phyloP scores from a whole-genome alignment of 768 basidiomycete genomes.

The Xerocomus potaroensis region DNA sequence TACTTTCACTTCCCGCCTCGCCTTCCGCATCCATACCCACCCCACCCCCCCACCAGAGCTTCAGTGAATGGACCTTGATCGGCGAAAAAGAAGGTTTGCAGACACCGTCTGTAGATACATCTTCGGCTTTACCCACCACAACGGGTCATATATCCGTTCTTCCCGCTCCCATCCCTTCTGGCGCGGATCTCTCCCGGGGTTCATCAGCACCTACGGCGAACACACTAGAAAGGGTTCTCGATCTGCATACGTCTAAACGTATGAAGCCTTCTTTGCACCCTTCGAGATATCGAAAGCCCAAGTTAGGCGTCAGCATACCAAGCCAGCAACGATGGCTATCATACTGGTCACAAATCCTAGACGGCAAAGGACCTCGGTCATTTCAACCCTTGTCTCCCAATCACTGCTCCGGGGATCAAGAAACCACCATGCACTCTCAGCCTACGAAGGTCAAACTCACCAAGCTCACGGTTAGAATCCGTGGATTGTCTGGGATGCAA shows the following conservation, averaged over 20 bases:
- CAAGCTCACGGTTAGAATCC: constrained; percentile 56
- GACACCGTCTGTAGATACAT: constrained; percentile 4
- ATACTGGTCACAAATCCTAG: constrained; percentile 71
- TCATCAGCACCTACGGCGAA: constrained; percentile 24
- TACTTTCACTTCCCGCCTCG: constrained; percentile 54
- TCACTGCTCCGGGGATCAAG: constrained; percentile 6
- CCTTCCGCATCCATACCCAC: constrained; percentile 37
- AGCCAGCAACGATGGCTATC: constrained; percentile 75
- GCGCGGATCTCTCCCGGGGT: constrained; percentile 8
- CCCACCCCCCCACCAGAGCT: constrained; percentile 11
- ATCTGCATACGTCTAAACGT: constrained; percentile 63
- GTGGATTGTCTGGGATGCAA: constrained; percentile 48
- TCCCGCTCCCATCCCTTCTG: background rate
- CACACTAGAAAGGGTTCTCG: constrained; percentile 53
- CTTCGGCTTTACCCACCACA: background rate
- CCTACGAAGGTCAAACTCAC: constrained; percentile 51
- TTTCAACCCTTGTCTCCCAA: constrained; percentile 36
- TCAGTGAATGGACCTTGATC: constrained; percentile 19
- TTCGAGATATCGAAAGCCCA: constrained; percentile 20
- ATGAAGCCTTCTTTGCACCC: constrained; percentile 44
- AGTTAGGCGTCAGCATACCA: constrained; percentile 74
- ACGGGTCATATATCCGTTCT: background rate
- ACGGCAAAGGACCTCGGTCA: constrained; percentile 48
- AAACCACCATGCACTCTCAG: constrained; percentile 9
- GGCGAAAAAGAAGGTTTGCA: constrained; percentile 16